Base-by-base conservation (phyloP, 352 stramenopile genomes). In the Phytophthora gonapodyides region DNA sequence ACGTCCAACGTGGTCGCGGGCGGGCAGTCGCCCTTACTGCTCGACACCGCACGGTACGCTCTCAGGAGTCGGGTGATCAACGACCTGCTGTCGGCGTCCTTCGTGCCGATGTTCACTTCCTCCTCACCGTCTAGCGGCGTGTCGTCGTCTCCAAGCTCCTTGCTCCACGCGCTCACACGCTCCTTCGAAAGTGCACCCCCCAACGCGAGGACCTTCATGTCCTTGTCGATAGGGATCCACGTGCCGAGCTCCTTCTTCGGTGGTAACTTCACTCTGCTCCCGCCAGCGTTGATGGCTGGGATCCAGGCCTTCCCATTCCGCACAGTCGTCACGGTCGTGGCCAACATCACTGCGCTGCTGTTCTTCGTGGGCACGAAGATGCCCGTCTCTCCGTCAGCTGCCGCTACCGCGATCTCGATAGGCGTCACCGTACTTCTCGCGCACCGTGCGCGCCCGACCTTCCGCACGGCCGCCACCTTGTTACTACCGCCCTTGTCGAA, bases 161-260 rank as follows among this genome's bases (percentile, higher is more conserved):
- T n/a, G 30, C 11, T 36, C 44, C 27, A 67, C 36, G 24, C 44
- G 3, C 36, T 15, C 50, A 48, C 19, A 1, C 35, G 17, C 33
- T 51, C 45, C 1, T n/a, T 30, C 10, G 17, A 8, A 2, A 68
- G 45, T 13, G 31, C 60, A 2, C 51, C 36, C 2, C 50, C 27
- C 10, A 43, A 2, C 7, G 45, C 30, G 8, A 67, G 38, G 11
- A 62, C 21, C 27, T 62, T 2, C 37, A 24, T 37, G 17, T 58
- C 60, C 3, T 42, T 13, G 0, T 50, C 30, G 11, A 62, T 3
- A 6, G 60, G 60, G 13, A 68, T 40, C 51, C 60, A 68, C 10
- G 17, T 35, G 12, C 60, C 60, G 0, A 68, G 31, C 16, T 52
- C n/a, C n/a, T 36, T 7, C 3, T 54, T 40, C 30, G 24, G 37